Percentiles rank a stretch among this genome's conserved stretches.
Evolutionary conservation across 2,329 filamentous ascomycete genomes (phyloP).

Genomic region (Teratosphaeria viscida): DNA sequence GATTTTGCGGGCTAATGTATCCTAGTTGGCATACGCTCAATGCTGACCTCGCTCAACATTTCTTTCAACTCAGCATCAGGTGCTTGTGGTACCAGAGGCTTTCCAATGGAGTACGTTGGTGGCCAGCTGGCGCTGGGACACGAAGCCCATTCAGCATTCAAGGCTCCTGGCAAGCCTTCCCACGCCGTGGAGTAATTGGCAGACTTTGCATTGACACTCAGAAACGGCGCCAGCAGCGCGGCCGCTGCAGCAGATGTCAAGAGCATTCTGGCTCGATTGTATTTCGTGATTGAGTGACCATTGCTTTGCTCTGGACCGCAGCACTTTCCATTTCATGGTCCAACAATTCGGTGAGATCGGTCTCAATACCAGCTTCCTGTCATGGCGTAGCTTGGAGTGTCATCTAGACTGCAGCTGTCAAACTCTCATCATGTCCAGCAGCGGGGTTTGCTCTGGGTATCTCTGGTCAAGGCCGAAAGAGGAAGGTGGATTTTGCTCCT

Average conservation of each 20-base stretch:
- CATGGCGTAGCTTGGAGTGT: not conserved
- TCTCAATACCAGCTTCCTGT: not conserved
- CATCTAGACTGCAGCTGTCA: not conserved
- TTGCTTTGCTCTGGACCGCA: not conserved
- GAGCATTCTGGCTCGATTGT: not conserved
- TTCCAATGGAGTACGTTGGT: conserved; percentile 25
- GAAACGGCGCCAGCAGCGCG: not conserved
- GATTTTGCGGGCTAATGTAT: not conserved
- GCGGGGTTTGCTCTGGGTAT: not conserved
- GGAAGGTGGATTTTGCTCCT: not conserved
- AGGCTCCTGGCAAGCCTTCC: not conserved
- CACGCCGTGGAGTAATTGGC: not conserved
- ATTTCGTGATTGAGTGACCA: not conserved
- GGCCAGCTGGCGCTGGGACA: conserved; percentile 30
- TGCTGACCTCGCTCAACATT: conserved; percentile 31
- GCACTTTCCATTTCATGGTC: not conserved
- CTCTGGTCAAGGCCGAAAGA: not conserved
- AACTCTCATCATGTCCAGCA: not conserved
- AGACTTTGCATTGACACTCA: not conserved
- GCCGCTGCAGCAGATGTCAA: not conserved
- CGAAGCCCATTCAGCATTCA: conserved; percentile 8
- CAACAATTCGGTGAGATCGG: not conserved
- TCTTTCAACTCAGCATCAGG: conserved; percentile 30
- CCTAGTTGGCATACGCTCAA: conserved; percentile 22
- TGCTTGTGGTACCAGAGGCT: conserved; percentile 30